Evolutionary conservation across 2,329 filamentous ascomycete genomes (phyloP).

Genomic region (Pseudogymnoascus sp.): DNA sequence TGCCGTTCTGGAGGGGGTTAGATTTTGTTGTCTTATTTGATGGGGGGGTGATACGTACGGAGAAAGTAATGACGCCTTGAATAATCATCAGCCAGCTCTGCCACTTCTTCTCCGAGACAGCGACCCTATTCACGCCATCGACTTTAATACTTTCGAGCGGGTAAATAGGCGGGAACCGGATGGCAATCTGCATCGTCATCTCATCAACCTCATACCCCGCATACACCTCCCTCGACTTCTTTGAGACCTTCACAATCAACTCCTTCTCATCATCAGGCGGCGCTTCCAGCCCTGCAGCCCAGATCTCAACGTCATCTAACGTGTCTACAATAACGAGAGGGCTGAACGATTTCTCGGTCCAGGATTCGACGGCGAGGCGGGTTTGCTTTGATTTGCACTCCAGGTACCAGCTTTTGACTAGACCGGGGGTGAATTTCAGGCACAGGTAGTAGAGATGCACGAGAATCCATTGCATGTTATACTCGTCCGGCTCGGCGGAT

Average conservation of each 20-base stretch:
- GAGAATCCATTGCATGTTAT: conserved; percentile 73
- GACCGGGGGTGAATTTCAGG: conserved; percentile 65
- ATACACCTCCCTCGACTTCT: conserved; percentile 64
- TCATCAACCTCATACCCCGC: conserved; percentile 87
- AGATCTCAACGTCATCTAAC: conserved; percentile 58
- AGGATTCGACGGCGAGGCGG: conserved; percentile 66
- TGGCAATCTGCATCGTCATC: conserved; percentile 70
- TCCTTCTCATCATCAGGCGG: conserved; percentile 45
- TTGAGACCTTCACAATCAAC: conserved; percentile 61
- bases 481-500: conserved; percentile 54
- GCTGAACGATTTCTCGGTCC: conserved; percentile 81
- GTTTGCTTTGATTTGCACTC: conserved; percentile 75
- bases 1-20: conserved; percentile 52
- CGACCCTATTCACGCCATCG: conserved; percentile 69
- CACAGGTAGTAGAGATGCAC: conserved; percentile 79
- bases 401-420: conserved; percentile 80
- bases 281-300: conserved; percentile 48
- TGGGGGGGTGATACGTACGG: conserved; percentile 36
- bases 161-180: conserved; percentile 72
- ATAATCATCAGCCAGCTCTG: conserved; percentile 81
- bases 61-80: conserved; percentile 88
- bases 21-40: neutral
- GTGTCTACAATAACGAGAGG: conserved; percentile 57
- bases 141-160: conserved; percentile 75
- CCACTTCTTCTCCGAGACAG: conserved; percentile 87